Evolutionary conservation across 306 rosid species (phyloP).

Genomic region (Inga leiocalycina): DNA sequence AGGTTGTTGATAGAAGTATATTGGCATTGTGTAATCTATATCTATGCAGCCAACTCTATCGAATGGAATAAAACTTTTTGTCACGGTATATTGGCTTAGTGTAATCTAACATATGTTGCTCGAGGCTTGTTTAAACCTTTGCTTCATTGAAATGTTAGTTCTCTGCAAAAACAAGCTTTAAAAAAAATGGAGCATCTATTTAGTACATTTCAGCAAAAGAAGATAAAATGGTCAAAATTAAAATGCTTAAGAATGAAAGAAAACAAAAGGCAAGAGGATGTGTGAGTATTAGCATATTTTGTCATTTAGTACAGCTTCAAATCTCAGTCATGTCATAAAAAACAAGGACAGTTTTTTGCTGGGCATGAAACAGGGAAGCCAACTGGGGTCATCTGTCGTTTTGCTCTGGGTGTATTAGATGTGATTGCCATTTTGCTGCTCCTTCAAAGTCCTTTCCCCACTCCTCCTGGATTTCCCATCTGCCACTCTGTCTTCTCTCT

Average conservation of each 20-base stretch:
- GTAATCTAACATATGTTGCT: neutral
- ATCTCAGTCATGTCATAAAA: conserved; percentile 39
- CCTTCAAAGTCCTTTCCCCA: conserved; percentile 11
- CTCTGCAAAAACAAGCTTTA: neutral
- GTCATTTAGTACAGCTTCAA: conserved; percentile 32
- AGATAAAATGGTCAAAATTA: neutral
- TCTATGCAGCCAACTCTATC: neutral
- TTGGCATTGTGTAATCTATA: neutral
- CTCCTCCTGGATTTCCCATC: conserved; percentile 8
- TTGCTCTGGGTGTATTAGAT: conserved; percentile 18
- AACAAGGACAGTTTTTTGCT: conserved; percentile 39
- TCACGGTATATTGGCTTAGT: no score
- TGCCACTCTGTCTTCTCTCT: neutral
- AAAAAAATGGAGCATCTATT: neutral
- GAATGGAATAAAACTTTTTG: neutral
- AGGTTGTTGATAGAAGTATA: neutral
- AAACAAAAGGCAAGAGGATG: neutral
- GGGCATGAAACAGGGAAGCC: conserved; percentile 42
- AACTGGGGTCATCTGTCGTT: conserved; percentile 47
- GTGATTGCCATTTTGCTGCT: conserved; percentile 31
- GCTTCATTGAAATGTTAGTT: neutral
- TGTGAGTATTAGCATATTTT: conserved; percentile 26
- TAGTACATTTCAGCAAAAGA: neutral
- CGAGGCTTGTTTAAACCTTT: neutral
- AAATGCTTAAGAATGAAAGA: neutral